Base-by-base conservation (phyloP, 495 filamentous ascomycete genomes). In the Talaromyces adpressus region DNA sequence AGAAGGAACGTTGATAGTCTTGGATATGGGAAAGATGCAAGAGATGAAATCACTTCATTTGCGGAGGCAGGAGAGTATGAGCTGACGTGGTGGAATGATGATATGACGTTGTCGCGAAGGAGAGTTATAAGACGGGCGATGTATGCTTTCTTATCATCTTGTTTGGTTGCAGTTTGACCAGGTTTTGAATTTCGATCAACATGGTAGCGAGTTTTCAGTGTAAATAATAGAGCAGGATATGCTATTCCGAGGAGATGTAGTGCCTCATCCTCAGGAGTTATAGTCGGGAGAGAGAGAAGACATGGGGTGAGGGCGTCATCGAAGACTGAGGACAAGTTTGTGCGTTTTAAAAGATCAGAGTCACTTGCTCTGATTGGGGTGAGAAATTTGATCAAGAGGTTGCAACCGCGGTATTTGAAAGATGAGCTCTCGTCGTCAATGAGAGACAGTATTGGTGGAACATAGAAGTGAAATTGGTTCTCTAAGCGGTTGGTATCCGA, bases 371-470 rank as follows among this genome's bases (percentile, higher is more conserved):
- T 67, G 41, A 89, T 80, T 14, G 85, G 82, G 6, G 75, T 73
- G 23, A 97, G 82, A 52, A 97, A 84, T 0, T 74, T 63, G 6
- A 69, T 70, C 2, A 94, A 74, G 3, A 92, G 73, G 2, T 69
- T 65, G 39, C 91, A 88, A 12, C 88, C 92, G 6, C 73, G 77
- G 1, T 76, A 69, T 62, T 90, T 88, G 68, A 86, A 76, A 0
- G 72, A 49, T 1, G 82, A 73, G 52, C 80, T 75, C 14, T 78
- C 70, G 69, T 93, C 89, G 71, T 98, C 94, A 59, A 91, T 79
- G 2, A 98, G 78, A 4, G 88, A 84, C 3, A 98, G 82, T 0
- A 97, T 77, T 1, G 91, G 89, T 1, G 94, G 94, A n/a, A 93
- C 81, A 49, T 90, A 83, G n/a, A 95, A 82, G 0, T 84, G 86